Base-by-base conservation (phyloP, 768 basidiomycete genomes). In the Solioccasus polychromus region DNA sequence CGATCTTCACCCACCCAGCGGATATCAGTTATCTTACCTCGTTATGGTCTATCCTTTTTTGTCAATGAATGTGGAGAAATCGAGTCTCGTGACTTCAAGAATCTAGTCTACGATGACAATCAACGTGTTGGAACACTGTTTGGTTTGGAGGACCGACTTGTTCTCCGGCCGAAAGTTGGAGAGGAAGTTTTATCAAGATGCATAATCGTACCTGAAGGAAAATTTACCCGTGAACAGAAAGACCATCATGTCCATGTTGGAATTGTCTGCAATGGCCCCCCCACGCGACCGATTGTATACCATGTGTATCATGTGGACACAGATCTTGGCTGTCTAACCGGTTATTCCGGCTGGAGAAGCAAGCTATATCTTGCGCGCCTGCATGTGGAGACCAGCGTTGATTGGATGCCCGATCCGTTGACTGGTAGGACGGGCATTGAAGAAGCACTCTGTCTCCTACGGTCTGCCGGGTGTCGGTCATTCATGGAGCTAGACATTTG, bases 101-200 rank as follows among this genome's bases (percentile, higher is more conserved):
- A 18, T 17, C n/a, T 34, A 17, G 32, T 34, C 8, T 34, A 34
- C 17, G 32, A 34, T 18, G 32, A 34, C n/a, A 39, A 54, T 34
- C 74, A 73, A 50, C 70, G 64, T 0, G 54, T 56, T 9, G 70
- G 72, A 2, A 69, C 71, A 0, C 58, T 77, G 55, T 61, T 73
- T 37, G 74, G 76, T 14, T 48, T 77, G 18, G n/a, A 24, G 15
- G 62, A 52, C 17, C 64, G 60, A 32, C 68, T 72, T 28, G 57
- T 26, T 26, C 26, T 26, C 11, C 26, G 26, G 11, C 26, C 26
- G 11, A 26, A 26, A 11, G 26, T 26, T 26, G 26, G 11, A 26
- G 26, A 26, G 26, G 26, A 26, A 26, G 7, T 26, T 11, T 6
- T 26, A 6, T 11, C 6, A 6, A 26, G 26, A 26, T 26, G 26